phyloP scores from a whole-genome alignment of 1,284 basidiomycete species.

The Singerocomus rubriflavus region DNA sequence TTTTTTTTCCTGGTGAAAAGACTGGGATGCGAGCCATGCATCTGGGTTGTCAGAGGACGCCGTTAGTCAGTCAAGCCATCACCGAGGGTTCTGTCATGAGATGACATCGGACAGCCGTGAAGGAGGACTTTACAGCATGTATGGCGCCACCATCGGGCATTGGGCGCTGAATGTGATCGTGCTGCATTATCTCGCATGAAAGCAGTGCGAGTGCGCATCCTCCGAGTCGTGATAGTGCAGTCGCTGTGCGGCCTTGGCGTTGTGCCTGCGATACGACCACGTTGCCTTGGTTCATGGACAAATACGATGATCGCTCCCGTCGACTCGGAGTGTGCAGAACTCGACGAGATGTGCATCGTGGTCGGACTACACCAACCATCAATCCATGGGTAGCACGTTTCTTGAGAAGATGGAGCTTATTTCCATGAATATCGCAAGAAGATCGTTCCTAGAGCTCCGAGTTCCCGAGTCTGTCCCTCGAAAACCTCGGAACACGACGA shows the following conservation, averaged over 20 bases:
- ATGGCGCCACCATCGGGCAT: conserved; percentile 2
- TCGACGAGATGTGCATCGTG: conserved; percentile 14
- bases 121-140: conserved; percentile 1
- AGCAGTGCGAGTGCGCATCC: neutral
- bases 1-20: neutral
- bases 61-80: conserved; percentile 4
- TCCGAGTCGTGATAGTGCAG: too few relatives aligned
- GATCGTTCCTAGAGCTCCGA: too few relatives aligned
- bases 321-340: neutral
- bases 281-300: neutral
- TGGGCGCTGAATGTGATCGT: neutral
- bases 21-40: neutral
- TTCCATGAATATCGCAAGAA: neutral
- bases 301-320: neutral
- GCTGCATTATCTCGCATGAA: neutral
- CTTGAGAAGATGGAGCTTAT: conserved; percentile 1
- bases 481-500: too few relatives aligned
- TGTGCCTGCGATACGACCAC: conserved; percentile 1
- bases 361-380: neutral
- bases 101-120: conserved; percentile 2
- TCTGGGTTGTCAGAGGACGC: neutral
- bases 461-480: too few relatives aligned
- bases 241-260: neutral
- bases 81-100: conserved; percentile 11
- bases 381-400: conserved; percentile 1